phyloP scores from a whole-genome alignment of 768 basidiomycete species.

The Hebeloma cylindrosporum region DNA sequence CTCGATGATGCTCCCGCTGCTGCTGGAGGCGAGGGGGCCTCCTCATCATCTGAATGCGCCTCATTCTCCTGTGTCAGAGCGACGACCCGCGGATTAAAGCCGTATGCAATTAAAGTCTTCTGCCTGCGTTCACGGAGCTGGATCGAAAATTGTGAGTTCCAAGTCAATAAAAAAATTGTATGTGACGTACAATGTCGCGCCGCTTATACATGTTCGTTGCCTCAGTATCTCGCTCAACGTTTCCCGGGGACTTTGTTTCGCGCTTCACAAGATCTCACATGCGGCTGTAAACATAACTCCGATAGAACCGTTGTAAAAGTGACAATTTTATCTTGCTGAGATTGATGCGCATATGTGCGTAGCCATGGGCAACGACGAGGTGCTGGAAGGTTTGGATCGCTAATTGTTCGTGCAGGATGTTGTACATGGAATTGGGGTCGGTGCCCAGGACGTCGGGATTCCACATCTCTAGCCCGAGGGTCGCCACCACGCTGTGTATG shows the following conservation, averaged over 20 bases:
- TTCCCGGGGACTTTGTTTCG: constrained; percentile 15
- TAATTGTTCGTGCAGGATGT: constrained; percentile 17
- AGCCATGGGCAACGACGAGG: constrained; percentile 5
- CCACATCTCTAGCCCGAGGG: constrained; percentile 10
- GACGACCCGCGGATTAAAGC: neutral
- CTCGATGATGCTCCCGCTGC: too few species aligned
- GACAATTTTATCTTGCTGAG: constrained; percentile 5
- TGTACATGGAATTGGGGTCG: constrained; percentile 14
- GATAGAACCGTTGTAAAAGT: constrained; percentile 16
- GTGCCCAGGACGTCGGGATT: constrained; percentile 15
- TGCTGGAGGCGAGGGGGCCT: neutral
- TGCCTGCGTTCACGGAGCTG: neutral
- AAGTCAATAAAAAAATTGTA: neutral
- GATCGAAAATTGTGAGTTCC: neutral
- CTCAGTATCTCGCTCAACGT: constrained; percentile 5
- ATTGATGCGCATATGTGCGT: constrained; percentile 10
- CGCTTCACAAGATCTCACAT: constrained; percentile 12
- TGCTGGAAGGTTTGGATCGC: constrained; percentile 15
- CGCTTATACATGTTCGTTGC: neutral
- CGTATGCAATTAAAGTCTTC: neutral
- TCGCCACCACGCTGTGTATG: constrained; percentile 12
- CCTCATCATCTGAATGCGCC: constrained; percentile 11
- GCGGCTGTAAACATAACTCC: constrained; percentile 18
- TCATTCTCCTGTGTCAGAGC: neutral
- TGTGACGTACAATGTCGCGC: neutral